Conservation (phyloP, 257 asterid genomes). For the Fraxinus cuspidata region DNA sequence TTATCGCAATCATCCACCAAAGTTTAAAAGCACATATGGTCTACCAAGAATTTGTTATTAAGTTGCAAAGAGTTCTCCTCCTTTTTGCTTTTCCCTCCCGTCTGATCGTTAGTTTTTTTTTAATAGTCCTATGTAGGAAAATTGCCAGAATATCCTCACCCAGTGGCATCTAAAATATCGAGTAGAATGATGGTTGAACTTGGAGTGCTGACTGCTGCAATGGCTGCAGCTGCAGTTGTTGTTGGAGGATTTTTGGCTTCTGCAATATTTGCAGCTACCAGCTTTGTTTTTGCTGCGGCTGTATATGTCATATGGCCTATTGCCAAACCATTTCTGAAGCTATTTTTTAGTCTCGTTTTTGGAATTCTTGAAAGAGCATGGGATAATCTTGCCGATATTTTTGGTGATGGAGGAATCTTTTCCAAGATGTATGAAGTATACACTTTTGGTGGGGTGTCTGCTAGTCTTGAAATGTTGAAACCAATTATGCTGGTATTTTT, state of each 20-base stretch:
- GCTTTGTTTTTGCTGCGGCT: conserved; percentile 59
- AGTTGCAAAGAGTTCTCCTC: conserved; percentile 21
- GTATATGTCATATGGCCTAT: conserved; percentile 81
- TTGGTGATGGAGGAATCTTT: conserved; percentile 53
- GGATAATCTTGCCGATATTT: conserved; percentile 62
- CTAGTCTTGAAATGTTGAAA: conserved; percentile 71
- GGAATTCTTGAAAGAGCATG: conserved; percentile 62
- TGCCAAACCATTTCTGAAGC: conserved; percentile 74
- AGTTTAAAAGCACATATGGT: not conserved
- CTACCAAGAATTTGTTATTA: conserved; percentile 17
- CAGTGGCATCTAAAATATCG: conserved; percentile 86
- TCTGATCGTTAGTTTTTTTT: conserved; percentile 32
- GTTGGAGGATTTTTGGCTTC: conserved; percentile 92
- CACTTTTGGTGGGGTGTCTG: conserved; percentile 74
- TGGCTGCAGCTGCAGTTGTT: conserved; percentile 81
- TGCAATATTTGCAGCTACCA: conserved; percentile 78
- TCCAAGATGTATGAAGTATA: conserved; percentile 68
- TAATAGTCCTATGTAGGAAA: conserved; percentile 84
- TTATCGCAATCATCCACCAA: not conserved
- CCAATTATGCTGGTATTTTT: conserved; percentile 72
- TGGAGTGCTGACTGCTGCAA: conserved; percentile 73
- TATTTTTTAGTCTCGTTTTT: conserved; percentile 25
- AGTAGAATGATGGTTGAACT: conserved; percentile 92
- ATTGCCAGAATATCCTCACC: conserved; percentile 80
- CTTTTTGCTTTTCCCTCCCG: conserved; percentile 22